phyloP scores from a whole-genome alignment of 2,329 filamentous ascomycete genomes.

The Chaetomiaceae sp. region DNA sequence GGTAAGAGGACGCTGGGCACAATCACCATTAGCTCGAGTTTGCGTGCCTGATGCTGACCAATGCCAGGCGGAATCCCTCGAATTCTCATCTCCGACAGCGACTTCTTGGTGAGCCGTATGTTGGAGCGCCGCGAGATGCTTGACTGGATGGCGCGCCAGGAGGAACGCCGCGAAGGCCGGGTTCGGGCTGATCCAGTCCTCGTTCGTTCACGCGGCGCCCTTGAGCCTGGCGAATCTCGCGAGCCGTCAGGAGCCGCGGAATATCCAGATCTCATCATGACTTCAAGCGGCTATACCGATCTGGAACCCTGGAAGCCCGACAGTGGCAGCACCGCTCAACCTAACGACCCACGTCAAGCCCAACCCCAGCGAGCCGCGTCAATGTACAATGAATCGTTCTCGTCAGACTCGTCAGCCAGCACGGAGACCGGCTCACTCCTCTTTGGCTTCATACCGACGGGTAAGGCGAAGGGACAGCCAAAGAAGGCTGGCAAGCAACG shows the following conservation, averaged over 20 bases:
- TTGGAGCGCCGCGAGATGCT: conserved; percentile 12
- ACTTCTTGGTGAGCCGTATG: conserved; percentile 9
- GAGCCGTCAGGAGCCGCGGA: not conserved
- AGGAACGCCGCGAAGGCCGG: conserved; percentile 1
- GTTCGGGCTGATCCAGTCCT: conserved; percentile 6
- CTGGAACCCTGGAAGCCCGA: not conserved
- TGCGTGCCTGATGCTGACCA: not conserved
- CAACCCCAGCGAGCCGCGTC: not conserved
- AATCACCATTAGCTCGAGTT: not conserved
- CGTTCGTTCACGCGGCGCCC: not conserved
- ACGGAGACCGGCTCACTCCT: not conserved
- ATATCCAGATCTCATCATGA: not conserved
- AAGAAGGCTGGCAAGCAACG: not conserved
- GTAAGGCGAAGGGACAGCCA: not conserved
- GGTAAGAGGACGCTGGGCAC: conserved; percentile 2
- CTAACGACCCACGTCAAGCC: not conserved
- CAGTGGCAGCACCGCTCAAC: not conserved
- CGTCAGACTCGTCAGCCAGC: not conserved
- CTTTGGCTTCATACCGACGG: not conserved
- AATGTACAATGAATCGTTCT: conserved; percentile 2
- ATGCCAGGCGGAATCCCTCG: not conserved
- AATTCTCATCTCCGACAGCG: conserved; percentile 9
- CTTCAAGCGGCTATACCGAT: not conserved
- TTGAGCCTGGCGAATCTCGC: not conserved
- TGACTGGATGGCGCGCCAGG: not conserved